Conservation (phyloP, 2,329 filamentous ascomycete genomes). For the Phaeosphaeriaceae sp. region DNA sequence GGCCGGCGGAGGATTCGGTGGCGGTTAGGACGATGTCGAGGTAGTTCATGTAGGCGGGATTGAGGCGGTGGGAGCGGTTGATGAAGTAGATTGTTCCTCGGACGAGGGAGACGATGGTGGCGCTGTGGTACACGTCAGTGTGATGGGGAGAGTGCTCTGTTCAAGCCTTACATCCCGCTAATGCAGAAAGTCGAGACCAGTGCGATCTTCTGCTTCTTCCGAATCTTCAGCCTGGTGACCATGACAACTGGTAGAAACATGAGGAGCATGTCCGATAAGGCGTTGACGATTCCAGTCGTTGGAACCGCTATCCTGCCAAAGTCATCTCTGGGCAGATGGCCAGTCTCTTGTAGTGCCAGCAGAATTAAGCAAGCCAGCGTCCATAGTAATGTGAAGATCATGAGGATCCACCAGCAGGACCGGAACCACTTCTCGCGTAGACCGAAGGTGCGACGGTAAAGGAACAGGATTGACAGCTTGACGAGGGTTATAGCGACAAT, state of each 20-base stretch:
- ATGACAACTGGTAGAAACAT: constrained; percentile 7
- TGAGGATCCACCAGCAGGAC: constrained; percentile 9
- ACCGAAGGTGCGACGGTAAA: constrained; percentile 18
- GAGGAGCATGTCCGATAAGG: constrained; percentile 13
- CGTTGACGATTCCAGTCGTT: constrained; percentile 14
- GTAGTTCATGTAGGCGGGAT: constrained; percentile 16
- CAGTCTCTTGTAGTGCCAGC: constrained; percentile 8
- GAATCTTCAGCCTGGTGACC: constrained; percentile 9
- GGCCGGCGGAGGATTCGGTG: constrained; percentile 11
- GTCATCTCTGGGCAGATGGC: neutral
- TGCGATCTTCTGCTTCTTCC: constrained; percentile 13
- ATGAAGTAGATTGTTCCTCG: constrained; percentile 14
- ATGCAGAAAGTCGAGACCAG: constrained; percentile 13
- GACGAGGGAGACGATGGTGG: constrained; percentile 11
- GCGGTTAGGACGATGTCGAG: constrained; percentile 13
- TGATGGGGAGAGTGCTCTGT: neutral
- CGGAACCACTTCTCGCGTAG: constrained; percentile 15
- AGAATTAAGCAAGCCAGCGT: constrained; percentile 9
- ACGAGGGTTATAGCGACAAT: constrained; percentile 15
- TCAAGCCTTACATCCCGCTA: constrained; percentile 11
- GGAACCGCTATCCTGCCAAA: constrained; percentile 6
- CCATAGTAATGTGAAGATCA: constrained; percentile 11
- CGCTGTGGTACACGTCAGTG: constrained; percentile 5
- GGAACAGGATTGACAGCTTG: constrained; percentile 21
- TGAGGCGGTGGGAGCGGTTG: constrained; percentile 10